These are phyloP conservation scores for Cucumis melo DNA, from an alignment of 306 rosid species.

Conservation along the genomic window DNA sequence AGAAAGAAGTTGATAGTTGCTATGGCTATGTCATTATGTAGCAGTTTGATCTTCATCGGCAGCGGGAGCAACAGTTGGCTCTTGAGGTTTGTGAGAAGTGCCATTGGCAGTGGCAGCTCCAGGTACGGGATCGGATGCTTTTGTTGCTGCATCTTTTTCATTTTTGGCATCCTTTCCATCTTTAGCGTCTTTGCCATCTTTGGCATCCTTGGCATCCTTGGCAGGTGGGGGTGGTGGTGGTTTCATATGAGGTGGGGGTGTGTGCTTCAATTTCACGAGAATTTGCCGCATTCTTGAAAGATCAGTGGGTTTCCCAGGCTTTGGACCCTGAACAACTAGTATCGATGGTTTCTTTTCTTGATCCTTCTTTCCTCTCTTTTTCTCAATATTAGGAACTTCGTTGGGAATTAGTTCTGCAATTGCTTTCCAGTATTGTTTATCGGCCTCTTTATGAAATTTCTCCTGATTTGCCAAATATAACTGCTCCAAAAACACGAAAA, in stretches of 20 bases:
- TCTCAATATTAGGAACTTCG: constrained; percentile 90
- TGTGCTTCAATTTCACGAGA: constrained; percentile 83
- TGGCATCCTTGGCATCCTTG: constrained; percentile 34
- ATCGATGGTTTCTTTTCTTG: constrained; percentile 89
- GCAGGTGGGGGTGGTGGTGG: constrained; percentile 76
- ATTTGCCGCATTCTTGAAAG: constrained; percentile 86
- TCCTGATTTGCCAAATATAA: constrained; percentile 65
- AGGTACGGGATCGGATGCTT: constrained; percentile 35
- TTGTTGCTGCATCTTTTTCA: constrained; percentile 44
- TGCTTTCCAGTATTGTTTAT: constrained; percentile 92
- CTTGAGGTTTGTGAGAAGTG: constrained; percentile 29
- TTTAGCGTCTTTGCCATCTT: constrained; percentile 32
- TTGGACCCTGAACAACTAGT: constrained; percentile 84
- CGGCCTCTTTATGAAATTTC: constrained; percentile 93
- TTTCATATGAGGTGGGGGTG: constrained; percentile 97
- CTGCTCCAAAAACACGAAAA: constrained; percentile 31
- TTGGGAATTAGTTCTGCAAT: constrained; percentile 91
- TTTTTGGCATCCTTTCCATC: constrained; percentile 45
- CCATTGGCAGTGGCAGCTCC: constrained; percentile 28
- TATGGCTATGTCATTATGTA: constrained; percentile 18
- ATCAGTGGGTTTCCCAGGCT: constrained; percentile 97
- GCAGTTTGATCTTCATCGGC: constrained; percentile 34
- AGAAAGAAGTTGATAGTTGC: background rate
- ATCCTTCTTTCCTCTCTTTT: constrained; percentile 91
- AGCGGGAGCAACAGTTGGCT: constrained; percentile 31